Base-by-base conservation (phyloP, 2,329 filamentous ascomycete species). In the Chrysoporthe deuterocubensis region DNA sequence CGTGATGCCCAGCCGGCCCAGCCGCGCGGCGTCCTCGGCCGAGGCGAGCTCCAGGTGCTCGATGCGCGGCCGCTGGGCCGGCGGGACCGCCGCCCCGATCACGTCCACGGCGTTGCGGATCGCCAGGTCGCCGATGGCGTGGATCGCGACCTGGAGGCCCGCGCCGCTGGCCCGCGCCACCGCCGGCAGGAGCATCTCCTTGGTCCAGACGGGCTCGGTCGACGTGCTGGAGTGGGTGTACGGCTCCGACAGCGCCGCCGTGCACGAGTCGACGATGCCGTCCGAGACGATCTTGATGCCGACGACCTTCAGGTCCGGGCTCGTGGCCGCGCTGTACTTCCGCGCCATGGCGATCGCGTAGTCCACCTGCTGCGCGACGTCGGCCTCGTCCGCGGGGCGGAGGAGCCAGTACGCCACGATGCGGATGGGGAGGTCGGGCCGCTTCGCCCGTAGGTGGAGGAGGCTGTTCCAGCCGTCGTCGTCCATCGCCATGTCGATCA, bases 251-350 rank as follows among this genome's bases (percentile, higher is more conserved):
- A 91, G 76, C 0, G 84, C 86, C 0, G 89, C 89, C 1, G 89
- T 90, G 75, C 88, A 91, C 0, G 85, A 86, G 70, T 91, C 89
- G 48, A 91, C 81, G 46, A 89, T 86, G 13, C 89, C 89, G 68
- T 91, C 89, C 72, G 85, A 86, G 50, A 91, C 89, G 32, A 90
- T 76, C 73, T 91, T 91, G 75, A 90, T 83, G 4, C 89, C 89
- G 0, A 87, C 84, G 9, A 91, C 75, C 21, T 85, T 84, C 66
- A 80, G 81, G 69, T 84, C 81, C 1, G 82, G 83, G 60, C 77
- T 81, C 5, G 78, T 82, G 2, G 76, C 67, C 14, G 73, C 75
- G 73, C 82, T 85, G 75, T 81, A 84, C 66, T 80, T 72, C n/a
- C 71, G 72, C 42, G 77, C 78, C 59, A 87, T 77, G 73, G 83